phyloP scores from a whole-genome alignment of 2,329 filamentous ascomycete species.

The Chalaropsis thielavioides region DNA sequence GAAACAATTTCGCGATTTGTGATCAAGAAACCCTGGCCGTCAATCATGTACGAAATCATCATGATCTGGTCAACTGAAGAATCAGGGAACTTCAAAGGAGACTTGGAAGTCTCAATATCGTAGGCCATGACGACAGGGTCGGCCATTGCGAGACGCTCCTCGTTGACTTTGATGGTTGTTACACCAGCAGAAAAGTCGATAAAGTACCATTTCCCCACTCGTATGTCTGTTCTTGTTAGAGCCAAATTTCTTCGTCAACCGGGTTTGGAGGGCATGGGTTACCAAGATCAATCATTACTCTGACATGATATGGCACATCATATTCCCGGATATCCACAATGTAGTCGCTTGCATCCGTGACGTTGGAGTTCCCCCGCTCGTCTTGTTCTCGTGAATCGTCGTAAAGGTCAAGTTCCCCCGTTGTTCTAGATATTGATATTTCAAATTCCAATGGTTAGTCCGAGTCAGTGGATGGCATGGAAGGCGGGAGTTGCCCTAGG shows the following conservation, averaged over 20 bases:
- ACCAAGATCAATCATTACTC: constrained; percentile 94
- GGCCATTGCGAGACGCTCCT: constrained; percentile 75
- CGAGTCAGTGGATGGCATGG: neutral
- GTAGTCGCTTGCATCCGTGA: constrained; percentile 85
- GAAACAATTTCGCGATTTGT: constrained; percentile 97
- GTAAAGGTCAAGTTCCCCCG: constrained; percentile 84
- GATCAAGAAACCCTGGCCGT: constrained; percentile 93
- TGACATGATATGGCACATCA: constrained; percentile 97
- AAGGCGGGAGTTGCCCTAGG: neutral
- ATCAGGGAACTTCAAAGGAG: constrained; percentile 93
- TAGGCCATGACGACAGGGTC: constrained; percentile 98
- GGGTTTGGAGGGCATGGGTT: neutral
- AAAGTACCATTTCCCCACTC: constrained; percentile 93
- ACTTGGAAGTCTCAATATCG: constrained; percentile 95
- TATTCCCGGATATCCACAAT: constrained; percentile 98
- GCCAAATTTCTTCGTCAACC: neutral
- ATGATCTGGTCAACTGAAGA: constrained; percentile 91
- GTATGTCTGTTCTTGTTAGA: constrained; percentile 51
- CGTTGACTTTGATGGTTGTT: constrained; percentile 69
- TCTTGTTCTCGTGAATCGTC: constrained; percentile 73
- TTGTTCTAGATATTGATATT: constrained; percentile 37
- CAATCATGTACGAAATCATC: constrained; percentile 99
- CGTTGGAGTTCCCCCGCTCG: constrained; percentile 57
- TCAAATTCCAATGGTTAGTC: constrained; percentile 18
- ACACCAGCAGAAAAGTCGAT: constrained; percentile 87